Evolutionary conservation across 345 rosid genomes (phyloP), one percentile per base, ranked within the genome.

Genomic region (Rubroshorea leprosula): DNA sequence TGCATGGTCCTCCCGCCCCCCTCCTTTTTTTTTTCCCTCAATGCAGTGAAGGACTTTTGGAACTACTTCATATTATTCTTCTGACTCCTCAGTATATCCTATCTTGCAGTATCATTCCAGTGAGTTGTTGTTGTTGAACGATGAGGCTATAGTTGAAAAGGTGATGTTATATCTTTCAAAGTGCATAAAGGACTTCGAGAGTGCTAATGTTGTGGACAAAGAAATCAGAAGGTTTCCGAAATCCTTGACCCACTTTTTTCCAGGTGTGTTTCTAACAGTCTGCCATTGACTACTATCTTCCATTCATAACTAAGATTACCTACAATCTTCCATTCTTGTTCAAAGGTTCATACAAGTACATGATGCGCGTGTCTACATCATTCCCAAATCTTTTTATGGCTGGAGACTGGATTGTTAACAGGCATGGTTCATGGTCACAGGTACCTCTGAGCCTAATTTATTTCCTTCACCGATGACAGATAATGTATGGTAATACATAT

Each of bases 401-500:
- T 0, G 83, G 87, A 51, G 83, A 81, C 67, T 81, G 90, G 90
- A 77, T 83, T 11, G 53, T 74, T 56, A 77, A 53, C 44, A 69
- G 87, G 6, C 89, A 83, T 21, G 89, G 89, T 49, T 83, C 89
- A 14, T 83, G 93, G 82, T 79, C 83, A 49, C 82, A 78, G 81
- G 80, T 76, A n/a, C n/a, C n/a, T n/a, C n/a, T n/a, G n/a, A 24
- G 17, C 21, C 20, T 14, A 22, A 11, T 8, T 24, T 17, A 31
- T 9, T 49, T n/a, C n/a, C 49, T 50, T 21, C 38, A 21, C 16
- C 14, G 7, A 18, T 20, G 39, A 22, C 7, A 31, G 18, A n/a
- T 4, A 9, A 2, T 7, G 2, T 24, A 60, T 35, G 31, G 23
- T 49, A 14, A 49, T 16, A 15, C 55, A 49, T 49, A 15, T 2